Evolutionary conservation across 148 eudicot species (phyloP), one percentile per base, ranked within the genome.

Genomic region (Diospyros lotus): DNA sequence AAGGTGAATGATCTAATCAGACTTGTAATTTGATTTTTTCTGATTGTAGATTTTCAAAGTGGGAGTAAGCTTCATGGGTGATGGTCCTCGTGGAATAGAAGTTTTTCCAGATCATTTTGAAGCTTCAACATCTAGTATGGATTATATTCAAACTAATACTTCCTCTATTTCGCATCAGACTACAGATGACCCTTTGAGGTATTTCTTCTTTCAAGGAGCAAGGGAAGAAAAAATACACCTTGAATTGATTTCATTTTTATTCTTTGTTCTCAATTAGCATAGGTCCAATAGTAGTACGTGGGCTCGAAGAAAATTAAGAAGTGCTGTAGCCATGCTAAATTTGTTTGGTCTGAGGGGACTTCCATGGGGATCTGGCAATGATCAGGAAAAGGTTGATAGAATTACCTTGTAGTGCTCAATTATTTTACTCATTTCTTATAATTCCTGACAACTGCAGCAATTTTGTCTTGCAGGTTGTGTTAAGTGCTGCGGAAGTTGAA

Each of bases 401-500:
- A 64, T 17, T 44, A 17, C 61, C 5, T 53, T 18, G 17, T 39
- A 74, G 12, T 64, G n/a, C 45, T 45, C 42, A 9, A 4, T 7
- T n/a, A 39, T 28, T 66, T 65, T 28, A 1, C 51, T 9, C 45
- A 53, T 40, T 58, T 68, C 66, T 79, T 42, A 10, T 66, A 53
- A 54, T 54, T 62, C 66, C n/a, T 66, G 18, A 12, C 14, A 51
- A 17, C 12, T 12, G 42, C 42, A 54, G 41, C 62, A 5, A 68
- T 52, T 67, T 12, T 58, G 60, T 53, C 54, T 44, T 73, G 71
- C 86, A 89, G 97, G 94, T 90, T 75, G 88, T 84, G 78, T 77
- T 95, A 79, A 85, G 82, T 78, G 89, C 91, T 66, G 88, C 82
- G 70, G 97, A 95, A 88, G 77, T 90, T 75, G 87, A 90, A 85